Base-by-base conservation (phyloP, 2,329 filamentous ascomycete genomes). In the Cyphellophora attinorum region DNA sequence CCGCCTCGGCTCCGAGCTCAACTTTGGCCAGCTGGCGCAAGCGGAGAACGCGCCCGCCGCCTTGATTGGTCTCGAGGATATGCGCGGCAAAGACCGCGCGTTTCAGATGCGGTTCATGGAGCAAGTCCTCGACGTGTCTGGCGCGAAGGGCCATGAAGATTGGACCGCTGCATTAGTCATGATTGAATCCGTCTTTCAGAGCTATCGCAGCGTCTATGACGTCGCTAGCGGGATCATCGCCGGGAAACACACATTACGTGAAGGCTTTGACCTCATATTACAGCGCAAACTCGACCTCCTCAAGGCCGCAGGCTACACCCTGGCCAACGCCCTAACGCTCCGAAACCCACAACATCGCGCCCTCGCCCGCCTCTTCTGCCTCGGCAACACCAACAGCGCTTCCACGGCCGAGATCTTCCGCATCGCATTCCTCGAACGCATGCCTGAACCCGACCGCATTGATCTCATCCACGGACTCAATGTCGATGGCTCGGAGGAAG, bases 1-100 rank as follows among this genome's bases (percentile, higher is more conserved):
- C 14, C 41, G 49, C 35, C 45, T 60, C 5, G 58, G 57, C 2
- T 50, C 54, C 11, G 43, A 50, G 6, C 49, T 62, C 36, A 61
- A 61, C 39, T 51, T 59, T 14, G 52, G 54, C 3, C 59, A 61
- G 36, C 37, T 61, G 2, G 58, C 54, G 2, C 59, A 61, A 37
- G 59, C 52, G 0, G 58, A 62, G 36, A 58, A 53, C 34, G 48
- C 49, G 2, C 57, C 42, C 11, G 51, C 36, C 3, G 54, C 48
- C 12, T 38, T 62, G 6, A 28, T 39, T 11, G 46, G 46, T 16
- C 37, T 60, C 3, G 21, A 39, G 6, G 34, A 42, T 3, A 46
- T 58, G 36, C 35, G 35, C n/a, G 47, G 42, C 5, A 36, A 50
- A n/a, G 32, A 46, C 4, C 44, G 44, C 4, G 55, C 49, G 3